phyloP scores from a whole-genome alignment of 306 rosid species.

The Cucurbita pepo region DNA sequence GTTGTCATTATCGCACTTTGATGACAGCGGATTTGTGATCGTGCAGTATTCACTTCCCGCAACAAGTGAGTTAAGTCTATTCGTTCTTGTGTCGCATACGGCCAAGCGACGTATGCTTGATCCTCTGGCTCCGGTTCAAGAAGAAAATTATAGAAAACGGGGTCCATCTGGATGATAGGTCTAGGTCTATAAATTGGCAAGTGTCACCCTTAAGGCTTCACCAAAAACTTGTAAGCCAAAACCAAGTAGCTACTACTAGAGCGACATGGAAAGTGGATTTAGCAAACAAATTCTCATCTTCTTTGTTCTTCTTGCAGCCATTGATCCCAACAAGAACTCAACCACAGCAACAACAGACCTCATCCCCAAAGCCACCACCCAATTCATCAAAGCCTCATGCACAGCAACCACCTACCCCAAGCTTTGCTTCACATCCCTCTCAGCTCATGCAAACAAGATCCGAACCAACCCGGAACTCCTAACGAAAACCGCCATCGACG shows the following conservation, averaged over 20 bases:
- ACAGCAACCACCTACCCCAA: constrained; percentile 4
- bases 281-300: neutral
- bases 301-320: neutral
- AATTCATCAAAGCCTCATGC: constrained; percentile 12
- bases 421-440: constrained; percentile 6
- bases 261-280: neutral
- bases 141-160: too few relatives aligned
- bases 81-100: too few relatives aligned
- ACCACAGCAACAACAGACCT: constrained; percentile 7
- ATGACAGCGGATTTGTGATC: too few relatives aligned
- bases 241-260: neutral
- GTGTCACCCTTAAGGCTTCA: neutral
- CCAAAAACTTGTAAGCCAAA: neutral
- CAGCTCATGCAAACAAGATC: constrained; percentile 7
- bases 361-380: constrained; percentile 1
- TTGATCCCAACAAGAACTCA: neutral
- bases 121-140: too few relatives aligned
- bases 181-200: neutral
- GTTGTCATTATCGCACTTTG: too few relatives aligned
- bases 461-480: neutral
- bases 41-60: too few relatives aligned
- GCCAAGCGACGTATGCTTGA: too few relatives aligned
- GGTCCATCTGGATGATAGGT: too few relatives aligned
- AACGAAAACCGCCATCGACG: constrained; percentile 1
- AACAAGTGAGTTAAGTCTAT: too few relatives aligned